These are phyloP conservation scores for Tricholoma matsutake DNA, from an alignment of 768 basidiomycete genomes.

Conservation along the genomic window DNA sequence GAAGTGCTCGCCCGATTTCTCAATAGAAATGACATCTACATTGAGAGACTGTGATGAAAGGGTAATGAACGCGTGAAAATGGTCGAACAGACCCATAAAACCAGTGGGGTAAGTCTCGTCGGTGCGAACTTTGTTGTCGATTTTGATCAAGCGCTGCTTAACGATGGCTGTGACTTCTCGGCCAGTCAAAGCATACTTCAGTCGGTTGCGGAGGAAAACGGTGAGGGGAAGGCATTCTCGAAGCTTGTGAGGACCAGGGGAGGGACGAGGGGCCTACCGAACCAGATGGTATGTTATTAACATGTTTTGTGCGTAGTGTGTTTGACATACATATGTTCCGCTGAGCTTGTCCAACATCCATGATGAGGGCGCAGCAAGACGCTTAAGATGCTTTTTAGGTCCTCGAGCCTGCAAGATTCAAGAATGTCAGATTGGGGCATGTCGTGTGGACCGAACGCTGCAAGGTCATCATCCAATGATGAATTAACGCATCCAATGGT, in stretches of 20 bases:
- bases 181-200: conserved; percentile 98
- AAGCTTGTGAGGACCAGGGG: conserved; percentile 98
- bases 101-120: conserved; percentile 96
- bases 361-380: conserved; percentile 93
- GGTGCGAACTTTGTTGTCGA: conserved; percentile 97
- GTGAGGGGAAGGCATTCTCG: conserved; percentile 96
- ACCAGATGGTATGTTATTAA: conserved; percentile 4
- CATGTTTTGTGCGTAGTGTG: background rate
- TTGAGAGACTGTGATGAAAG: conserved; percentile 3
- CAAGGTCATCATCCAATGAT: conserved; percentile 45
- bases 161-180: conserved; percentile 96
- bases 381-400: conserved; percentile 99
- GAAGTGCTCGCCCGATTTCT: conserved; percentile 99
- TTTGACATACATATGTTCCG: conserved; percentile 78
- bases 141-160: conserved; percentile 95
- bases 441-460: conserved; percentile 8
- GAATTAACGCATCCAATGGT: conserved; percentile 37
- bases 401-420: conserved; percentile 72
- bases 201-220: conserved; percentile 97
- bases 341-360: conserved; percentile 99
- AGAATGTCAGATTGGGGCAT: conserved; percentile 23
- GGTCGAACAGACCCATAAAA: conserved; percentile 77
- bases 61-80: background rate
- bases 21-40: conserved; percentile 91
- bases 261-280: conserved; percentile 86